Conservation (phyloP, 805 yeast species). For the Monosporozyma unispora region DNA sequence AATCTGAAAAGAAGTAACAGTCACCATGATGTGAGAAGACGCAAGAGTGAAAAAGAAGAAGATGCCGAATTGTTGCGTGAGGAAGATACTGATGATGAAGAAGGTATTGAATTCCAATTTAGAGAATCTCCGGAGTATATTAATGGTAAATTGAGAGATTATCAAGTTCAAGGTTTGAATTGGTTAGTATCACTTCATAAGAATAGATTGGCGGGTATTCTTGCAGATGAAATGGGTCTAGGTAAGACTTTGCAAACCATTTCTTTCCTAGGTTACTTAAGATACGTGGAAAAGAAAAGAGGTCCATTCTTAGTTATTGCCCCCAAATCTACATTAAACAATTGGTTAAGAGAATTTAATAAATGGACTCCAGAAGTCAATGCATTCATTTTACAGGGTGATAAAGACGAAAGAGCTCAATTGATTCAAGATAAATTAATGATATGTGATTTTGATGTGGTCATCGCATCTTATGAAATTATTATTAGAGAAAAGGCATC, state of each 20-base stretch:
- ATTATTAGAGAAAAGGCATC: constrained; percentile 66
- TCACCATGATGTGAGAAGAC: constrained; percentile 34
- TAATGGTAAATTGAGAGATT: constrained; percentile 56
- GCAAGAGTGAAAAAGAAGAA: constrained; percentile 71
- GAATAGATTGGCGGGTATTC: constrained; percentile 61
- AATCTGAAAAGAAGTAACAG: constrained; percentile 4
- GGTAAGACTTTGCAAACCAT: constrained; percentile 79
- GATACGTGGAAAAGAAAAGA: constrained; percentile 47
- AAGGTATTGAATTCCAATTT: constrained; percentile 36
- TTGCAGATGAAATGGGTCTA: constrained; percentile 82
- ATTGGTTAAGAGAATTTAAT: constrained; percentile 70
- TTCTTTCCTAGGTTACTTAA: constrained; percentile 61
- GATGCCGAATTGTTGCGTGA: constrained; percentile 63
- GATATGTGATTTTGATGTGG: constrained; percentile 61
- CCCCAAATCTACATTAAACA: constrained; percentile 73
- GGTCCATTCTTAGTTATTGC: constrained; percentile 74
- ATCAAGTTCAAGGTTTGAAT: constrained; percentile 73
- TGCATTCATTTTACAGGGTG: constrained; percentile 64
- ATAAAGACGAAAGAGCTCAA: constrained; percentile 54
- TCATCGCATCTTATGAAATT: constrained; percentile 65
- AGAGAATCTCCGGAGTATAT: constrained; percentile 78
- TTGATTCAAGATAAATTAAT: constrained; percentile 43
- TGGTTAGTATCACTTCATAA: constrained; percentile 66
- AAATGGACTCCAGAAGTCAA: constrained; percentile 76
- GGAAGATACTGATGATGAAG: constrained; percentile 22